Conservation (phyloP, 495 filamentous ascomycete genomes). For the Lophiostoma macrostomum region DNA sequence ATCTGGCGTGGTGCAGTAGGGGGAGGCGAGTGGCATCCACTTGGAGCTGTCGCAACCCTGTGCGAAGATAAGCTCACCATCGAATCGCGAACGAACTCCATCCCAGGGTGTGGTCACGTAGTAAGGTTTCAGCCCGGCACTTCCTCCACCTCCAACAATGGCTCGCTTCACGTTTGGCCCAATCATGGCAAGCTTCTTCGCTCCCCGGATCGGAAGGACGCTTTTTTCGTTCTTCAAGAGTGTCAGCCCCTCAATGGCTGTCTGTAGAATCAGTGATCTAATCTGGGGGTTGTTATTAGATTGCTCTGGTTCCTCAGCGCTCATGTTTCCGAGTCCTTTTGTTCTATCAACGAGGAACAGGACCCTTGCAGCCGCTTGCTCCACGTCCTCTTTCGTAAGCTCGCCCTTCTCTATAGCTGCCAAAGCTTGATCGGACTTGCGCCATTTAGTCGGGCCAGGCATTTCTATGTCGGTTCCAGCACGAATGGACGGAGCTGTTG, state of each 20-base stretch:
- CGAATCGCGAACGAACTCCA: slow-evolving; percentile 55
- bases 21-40: slow-evolving; percentile 61
- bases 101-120: slow-evolving; percentile 70
- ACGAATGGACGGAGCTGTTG: slow-evolving; percentile 25
- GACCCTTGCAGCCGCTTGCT: slow-evolving; percentile 38
- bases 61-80: slow-evolving; percentile 46
- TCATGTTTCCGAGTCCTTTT: slow-evolving; percentile 24
- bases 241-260: slow-evolving; percentile 37
- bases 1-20: slow-evolving; percentile 53
- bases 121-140: slow-evolving; percentile 74
- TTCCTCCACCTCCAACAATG: slow-evolving; percentile 77
- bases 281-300: slow-evolving; percentile 29
- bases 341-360: slow-evolving; percentile 34
- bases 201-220: slow-evolving; percentile 33
- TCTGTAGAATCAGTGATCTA: slow-evolving; percentile 28
- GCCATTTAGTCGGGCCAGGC: slow-evolving; percentile 32
- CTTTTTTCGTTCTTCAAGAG: slow-evolving; percentile 40
- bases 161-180: slow-evolving; percentile 76
- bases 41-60: slow-evolving; percentile 62
- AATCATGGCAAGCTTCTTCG: slow-evolving; percentile 66
- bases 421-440: slow-evolving; percentile 23
- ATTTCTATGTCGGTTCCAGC: slow-evolving; percentile 36
- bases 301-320: slow-evolving; percentile 27
- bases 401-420: slow-evolving; percentile 30
- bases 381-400: slow-evolving; percentile 28